phyloP scores from a whole-genome alignment of 352 stramenopile species.

The Globisporangium sylvaticum region DNA sequence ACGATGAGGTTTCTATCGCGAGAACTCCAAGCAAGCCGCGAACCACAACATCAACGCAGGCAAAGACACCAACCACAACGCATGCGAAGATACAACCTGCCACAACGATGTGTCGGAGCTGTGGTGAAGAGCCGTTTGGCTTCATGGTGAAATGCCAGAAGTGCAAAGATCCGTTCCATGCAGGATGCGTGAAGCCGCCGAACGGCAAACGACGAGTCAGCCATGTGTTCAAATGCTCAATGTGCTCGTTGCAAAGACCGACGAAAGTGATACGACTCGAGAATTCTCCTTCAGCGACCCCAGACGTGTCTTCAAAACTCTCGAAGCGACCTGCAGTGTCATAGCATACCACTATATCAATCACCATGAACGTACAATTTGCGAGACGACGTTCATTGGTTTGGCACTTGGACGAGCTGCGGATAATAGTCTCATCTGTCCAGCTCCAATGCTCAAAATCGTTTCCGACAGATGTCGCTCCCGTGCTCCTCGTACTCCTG shows the following conservation, averaged over 20 bases:
- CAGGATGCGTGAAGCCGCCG: constrained; percentile 31
- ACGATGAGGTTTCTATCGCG: neutral
- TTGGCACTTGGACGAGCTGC: neutral
- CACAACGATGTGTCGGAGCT: constrained; percentile 14
- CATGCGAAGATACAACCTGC: neutral
- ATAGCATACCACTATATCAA: neutral
- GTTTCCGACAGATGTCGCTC: constrained; percentile 55
- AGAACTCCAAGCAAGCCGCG: neutral
- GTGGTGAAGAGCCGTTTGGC: constrained; percentile 38
- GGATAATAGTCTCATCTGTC: neutral
- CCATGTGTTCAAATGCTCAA: constrained; percentile 27
- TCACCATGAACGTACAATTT: neutral
- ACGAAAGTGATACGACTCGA: constrained; percentile 20
- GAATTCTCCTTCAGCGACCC: neutral
- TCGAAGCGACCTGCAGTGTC: neutral
- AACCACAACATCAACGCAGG: neutral
- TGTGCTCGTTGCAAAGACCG: constrained; percentile 22
- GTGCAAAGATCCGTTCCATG: constrained; percentile 45
- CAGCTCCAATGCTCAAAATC: constrained; percentile 17
- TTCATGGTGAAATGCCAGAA: constrained; percentile 59
- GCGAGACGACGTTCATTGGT: neutral
- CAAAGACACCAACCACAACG: neutral
- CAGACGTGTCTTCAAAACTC: neutral
- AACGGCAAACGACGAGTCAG: constrained; percentile 25
- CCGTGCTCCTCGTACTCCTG: constrained; percentile 76